Base-by-base conservation (phyloP, 306 rosid species). In the Ammopiptanthus mongolicus region DNA sequence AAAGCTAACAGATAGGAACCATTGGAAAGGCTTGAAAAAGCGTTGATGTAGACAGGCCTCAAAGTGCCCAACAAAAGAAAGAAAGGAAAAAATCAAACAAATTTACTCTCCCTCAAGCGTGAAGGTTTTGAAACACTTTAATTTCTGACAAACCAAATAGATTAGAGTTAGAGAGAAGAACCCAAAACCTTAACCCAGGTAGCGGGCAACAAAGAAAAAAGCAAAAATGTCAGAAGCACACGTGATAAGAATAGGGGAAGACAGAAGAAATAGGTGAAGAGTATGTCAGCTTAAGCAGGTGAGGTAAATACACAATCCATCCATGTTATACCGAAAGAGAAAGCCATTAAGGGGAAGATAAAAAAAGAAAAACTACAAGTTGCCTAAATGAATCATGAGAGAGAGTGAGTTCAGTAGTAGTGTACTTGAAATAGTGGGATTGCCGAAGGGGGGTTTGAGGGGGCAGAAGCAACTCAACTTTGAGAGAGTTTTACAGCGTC, bases 401-500 rank as follows among this genome's bases (percentile, higher is more conserved):
- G 80, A 69, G 78, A 47, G 33, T 18, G 37, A 57, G 5, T 52
- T 28, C 44, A 65, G 73, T 34, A 71, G 65, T 52, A 71, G 78
- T 14, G 85, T 57, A 75, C 79, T 73, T 88, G 75, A 57, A 68
- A 66, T 22, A 25, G 82, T 61, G 77, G 78, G 71, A 74, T n/a
- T n/a, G n/a, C n/a, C n/a, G n/a, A 3, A 64, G 67, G 65, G 58
- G 78, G 69, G 62, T 78, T 58, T 65, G 78, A 69, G 72, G 53
- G 42, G 75, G 3, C 28, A 25, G 86, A 69, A 50, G 65, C 48
- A 78, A 60, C 62, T 63, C 46, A 73, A 39, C n/a, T n/a, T n/a
- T n/a, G n/a, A n/a, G n/a, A n/a, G n/a, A n/a, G n/a, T n/a, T 5
- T 25, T 25, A 25, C 65, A 65, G 76, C 33, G 44, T 75, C 72